phyloP scores from a whole-genome alignment of 1,284 basidiomycete species.

The Porodaedalea pini region DNA sequence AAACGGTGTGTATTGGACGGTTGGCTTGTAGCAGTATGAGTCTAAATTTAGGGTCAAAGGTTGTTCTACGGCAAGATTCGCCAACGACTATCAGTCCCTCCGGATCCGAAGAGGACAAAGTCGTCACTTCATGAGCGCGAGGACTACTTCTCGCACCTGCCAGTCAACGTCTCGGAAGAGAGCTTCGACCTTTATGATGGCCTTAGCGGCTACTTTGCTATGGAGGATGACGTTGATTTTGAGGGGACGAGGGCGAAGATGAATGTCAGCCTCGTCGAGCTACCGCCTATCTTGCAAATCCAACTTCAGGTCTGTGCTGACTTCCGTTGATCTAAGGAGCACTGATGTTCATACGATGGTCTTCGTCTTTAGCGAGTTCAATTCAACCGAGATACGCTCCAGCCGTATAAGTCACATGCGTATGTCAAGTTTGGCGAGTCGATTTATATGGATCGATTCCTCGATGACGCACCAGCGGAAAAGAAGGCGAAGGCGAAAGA shows the following conservation, averaged over 20 bases:
- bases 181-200: slow-evolving; percentile 92
- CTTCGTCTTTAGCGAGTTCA: slow-evolving; percentile 73
- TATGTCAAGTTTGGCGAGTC: slow-evolving; percentile 89
- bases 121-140: slow-evolving; percentile 78
- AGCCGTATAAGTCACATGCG: slow-evolving; percentile 94
- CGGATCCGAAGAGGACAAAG: slow-evolving; percentile 45
- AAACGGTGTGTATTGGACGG: slow-evolving; percentile 54
- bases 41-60: slow-evolving; percentile 36
- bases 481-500: slow-evolving; percentile 70
- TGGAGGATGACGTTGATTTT: slow-evolving; percentile 82
- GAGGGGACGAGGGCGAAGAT: slow-evolving; percentile 85
- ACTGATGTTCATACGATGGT: not conserved
- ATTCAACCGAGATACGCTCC: slow-evolving; percentile 87
- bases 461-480: slow-evolving; percentile 68
- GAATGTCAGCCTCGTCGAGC: slow-evolving; percentile 82
- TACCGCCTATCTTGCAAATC: slow-evolving; percentile 91
- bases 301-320: slow-evolving; percentile 75
- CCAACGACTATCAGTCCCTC: slow-evolving; percentile 59
- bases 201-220: slow-evolving; percentile 78
- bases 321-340: not conserved
- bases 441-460: slow-evolving; percentile 89
- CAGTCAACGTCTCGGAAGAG: slow-evolving; percentile 89
- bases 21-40: not conserved
- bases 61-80: slow-evolving; percentile 86
- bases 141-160: slow-evolving; percentile 90